Percentiles rank a stretch among this genome's conserved stretches.
phyloP scores from a whole-genome alignment of 1,284 basidiomycete species.

The Sporisorium scitamineum region DNA sequence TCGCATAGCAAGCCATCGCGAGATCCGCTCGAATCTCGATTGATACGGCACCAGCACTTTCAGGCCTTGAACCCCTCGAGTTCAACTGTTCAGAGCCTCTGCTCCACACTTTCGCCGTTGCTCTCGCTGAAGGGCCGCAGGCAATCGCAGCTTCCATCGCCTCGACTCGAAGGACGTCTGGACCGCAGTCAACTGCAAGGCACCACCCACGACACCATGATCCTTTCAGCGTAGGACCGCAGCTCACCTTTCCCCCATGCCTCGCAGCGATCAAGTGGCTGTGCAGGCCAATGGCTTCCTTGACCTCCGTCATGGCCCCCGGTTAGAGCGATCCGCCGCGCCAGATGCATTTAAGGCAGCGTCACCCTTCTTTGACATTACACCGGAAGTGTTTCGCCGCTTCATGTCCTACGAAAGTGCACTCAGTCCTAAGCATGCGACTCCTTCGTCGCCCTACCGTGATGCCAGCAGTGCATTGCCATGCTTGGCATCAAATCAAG shows the following conservation, averaged over 20 bases:
- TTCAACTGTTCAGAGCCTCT: background rate
- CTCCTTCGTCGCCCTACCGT: background rate
- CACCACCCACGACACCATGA: conserved; percentile 1
- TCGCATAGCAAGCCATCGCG: background rate
- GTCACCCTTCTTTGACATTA: conserved; percentile 13
- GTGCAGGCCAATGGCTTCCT: conserved; percentile 16
- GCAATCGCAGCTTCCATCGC: no score
- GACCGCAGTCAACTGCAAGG: background rate
- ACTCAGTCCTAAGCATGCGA: background rate
- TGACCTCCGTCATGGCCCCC: background rate
- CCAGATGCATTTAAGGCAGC: background rate
- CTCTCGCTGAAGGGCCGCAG: background rate
- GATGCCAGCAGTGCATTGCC: background rate
- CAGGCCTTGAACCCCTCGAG: background rate
- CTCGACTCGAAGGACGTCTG: background rate
- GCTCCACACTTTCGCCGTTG: background rate
- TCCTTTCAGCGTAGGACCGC: background rate
- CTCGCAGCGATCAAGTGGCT: conserved; percentile 3
- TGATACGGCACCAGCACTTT: background rate
- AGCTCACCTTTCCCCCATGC: conserved; percentile 2
- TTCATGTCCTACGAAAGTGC: conserved; percentile 34
- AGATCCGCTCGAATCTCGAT: background rate
- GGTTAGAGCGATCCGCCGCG: background rate
- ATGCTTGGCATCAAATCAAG: background rate
- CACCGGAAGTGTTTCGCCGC: conserved; percentile 30